Base-by-base conservation (phyloP, 1,284 basidiomycete genomes). In the Butyriboletus appendiculatus region DNA sequence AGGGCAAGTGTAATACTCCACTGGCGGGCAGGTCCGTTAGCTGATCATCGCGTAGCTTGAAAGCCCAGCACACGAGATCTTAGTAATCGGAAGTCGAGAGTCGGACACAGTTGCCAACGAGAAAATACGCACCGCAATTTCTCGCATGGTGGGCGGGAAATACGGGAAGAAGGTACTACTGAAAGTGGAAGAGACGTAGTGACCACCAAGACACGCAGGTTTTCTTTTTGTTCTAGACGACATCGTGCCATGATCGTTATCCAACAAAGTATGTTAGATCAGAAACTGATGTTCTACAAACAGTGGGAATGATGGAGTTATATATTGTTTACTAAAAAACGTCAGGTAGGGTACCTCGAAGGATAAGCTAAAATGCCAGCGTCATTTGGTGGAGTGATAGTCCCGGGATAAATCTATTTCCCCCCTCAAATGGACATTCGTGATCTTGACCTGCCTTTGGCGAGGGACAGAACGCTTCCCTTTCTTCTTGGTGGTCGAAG, bases 401-500 rank as follows among this genome's bases (percentile, higher is more conserved):
- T 88, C 91, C 60, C 82, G 82, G 49, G 88, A 88, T 47, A 96
- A 72, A 72, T 96, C 93, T 74, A 96, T 88, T 60, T 87, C 85
- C 37, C 82, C 86, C 66, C 86, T 88, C 66, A 95, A 71, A 76
- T 95, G 94, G 2, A 88, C 88, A 64, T 96, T 96, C 46, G 92
- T 95, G 59, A 96, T 83, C 62, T 90, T 86, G 59, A 86, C 83
- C 64, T 85, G 86, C 45, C 92, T 79, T 63, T 90, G 85, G n/a
- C 86, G 77, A 38, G 83, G 80, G 26, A 81, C 86, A n/a, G 82
- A 79, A 55, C 88, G 86, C 70, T 90, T 92, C 48, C 88, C 89
- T 69, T 91, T 93, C 78, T 89, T 93, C 75, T 88, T 90, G n/a
- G 64, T 73, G 0, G 59, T 65, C 10, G 73, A 70, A 0, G 80